Percentiles rank a stretch among this genome's conserved stretches.
phyloP scores from a whole-genome alignment of 352 stramenopile genomes.

The Phytophthora tentaculata region DNA sequence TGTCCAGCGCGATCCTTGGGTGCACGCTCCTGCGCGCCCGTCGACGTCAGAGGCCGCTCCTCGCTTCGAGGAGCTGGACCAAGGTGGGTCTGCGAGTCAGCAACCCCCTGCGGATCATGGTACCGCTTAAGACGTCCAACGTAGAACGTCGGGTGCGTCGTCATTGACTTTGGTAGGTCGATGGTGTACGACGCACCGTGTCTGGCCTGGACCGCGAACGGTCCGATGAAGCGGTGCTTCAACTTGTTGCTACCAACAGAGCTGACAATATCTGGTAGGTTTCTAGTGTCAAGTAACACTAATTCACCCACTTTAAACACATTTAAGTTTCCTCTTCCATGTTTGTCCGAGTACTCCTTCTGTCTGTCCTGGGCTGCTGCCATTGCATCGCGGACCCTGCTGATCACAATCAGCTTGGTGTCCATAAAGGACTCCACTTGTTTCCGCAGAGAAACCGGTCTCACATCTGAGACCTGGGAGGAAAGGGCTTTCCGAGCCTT shows the following conservation, averaged over 20 bases:
- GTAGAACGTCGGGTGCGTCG: neutral
- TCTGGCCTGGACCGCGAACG: constrained; percentile 8
- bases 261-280: constrained; percentile 9
- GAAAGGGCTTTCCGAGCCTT: neutral
- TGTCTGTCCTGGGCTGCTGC: neutral
- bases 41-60: neutral
- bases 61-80: neutral
- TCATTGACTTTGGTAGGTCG: neutral
- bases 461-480: neutral
- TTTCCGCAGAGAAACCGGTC: neutral
- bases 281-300: constrained; percentile 9
- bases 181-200: constrained; percentile 1
- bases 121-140: neutral
- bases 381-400: neutral
- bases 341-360: constrained; percentile 1
- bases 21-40: no score
- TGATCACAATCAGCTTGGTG: neutral
- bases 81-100: neutral
- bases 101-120: neutral
- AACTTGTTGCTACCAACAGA: constrained; percentile 16
- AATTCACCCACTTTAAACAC: constrained; percentile 4
- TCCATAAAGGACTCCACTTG: neutral
- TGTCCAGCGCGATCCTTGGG: neutral
- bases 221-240: constrained; percentile 26
- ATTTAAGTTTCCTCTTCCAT: constrained; percentile 8